phyloP scores from a whole-genome alignment of 192 early-diverging fungal species.

The Mortierella claussenii region DNA sequence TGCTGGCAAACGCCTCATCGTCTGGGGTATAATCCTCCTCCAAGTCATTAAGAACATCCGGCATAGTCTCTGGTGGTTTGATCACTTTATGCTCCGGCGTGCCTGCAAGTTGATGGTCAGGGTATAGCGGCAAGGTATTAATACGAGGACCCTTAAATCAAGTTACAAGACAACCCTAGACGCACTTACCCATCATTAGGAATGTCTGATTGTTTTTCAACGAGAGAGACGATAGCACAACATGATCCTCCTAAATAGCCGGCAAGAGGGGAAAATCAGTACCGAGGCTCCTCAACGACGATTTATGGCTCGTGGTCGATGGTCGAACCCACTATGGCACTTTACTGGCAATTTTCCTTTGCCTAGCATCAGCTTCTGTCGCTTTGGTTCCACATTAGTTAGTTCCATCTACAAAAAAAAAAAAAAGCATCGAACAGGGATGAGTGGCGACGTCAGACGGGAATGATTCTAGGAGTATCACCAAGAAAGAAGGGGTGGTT shows the following conservation, averaged over 20 bases:
- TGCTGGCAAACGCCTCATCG: constrained; percentile 52
- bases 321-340: no score
- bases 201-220: constrained; percentile 53
- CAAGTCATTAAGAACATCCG: constrained; percentile 65
- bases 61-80: constrained; percentile 61
- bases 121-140: no score
- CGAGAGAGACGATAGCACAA: constrained; percentile 27
- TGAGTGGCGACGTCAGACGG: no score
- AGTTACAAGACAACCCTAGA: background rate
- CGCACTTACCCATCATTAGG: constrained; percentile 46
- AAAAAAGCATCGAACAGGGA: background rate
- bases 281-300: no score
- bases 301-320: no score
- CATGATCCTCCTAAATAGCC: constrained; percentile 46
- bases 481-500: no score
- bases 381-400: constrained; percentile 69
- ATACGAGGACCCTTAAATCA: no score
- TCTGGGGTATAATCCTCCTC: constrained; percentile 65
- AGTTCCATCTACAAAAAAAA: constrained; percentile 56
- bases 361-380: constrained; percentile 80
- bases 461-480: background rate
- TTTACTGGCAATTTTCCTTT: constrained; percentile 71
- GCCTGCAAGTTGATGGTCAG: constrained; percentile 49
- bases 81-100: constrained; percentile 67
- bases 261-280: no score